Evolutionary conservation across 2,329 filamentous ascomycete genomes (phyloP).

Genomic region (Penicillium freii): DNA sequence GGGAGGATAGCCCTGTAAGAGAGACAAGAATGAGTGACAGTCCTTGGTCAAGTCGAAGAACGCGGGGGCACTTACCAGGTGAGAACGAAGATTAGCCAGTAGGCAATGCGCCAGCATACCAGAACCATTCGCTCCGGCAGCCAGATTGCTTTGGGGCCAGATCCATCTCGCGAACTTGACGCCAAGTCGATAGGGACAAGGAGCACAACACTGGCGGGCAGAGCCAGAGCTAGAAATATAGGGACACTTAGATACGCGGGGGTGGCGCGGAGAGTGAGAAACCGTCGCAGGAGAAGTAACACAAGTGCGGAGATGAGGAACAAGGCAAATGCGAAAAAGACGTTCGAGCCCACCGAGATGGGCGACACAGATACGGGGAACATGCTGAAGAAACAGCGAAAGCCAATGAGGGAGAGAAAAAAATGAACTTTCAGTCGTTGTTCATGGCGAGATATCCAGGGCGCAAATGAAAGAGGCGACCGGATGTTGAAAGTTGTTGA

Average conservation of each 20-base stretch:
- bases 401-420: neutral
- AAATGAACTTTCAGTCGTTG: slow-evolving; percentile 12
- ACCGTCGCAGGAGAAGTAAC: slow-evolving; percentile 82
- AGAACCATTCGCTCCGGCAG: slow-evolving; percentile 73
- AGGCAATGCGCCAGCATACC: slow-evolving; percentile 90
- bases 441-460: slow-evolving; percentile 18
- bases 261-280: slow-evolving; percentile 84
- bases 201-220: slow-evolving; percentile 86
- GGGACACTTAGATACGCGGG: slow-evolving; percentile 86
- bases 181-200: slow-evolving; percentile 95
- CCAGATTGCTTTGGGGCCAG: slow-evolving; percentile 79
- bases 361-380: slow-evolving; percentile 33
- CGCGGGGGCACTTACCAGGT: slow-evolving; percentile 67
- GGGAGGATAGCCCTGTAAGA: slow-evolving; percentile 78
- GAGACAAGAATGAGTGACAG: slow-evolving; percentile 10
- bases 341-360: slow-evolving; percentile 68
- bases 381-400: slow-evolving; percentile 23
- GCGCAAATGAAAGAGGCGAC: slow-evolving; percentile 9
- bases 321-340: slow-evolving; percentile 73
- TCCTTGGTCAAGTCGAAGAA: neutral
- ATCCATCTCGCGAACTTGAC: slow-evolving; percentile 72
- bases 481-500: slow-evolving; percentile 10
- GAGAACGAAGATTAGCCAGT: slow-evolving; percentile 93
- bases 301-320: slow-evolving; percentile 72
- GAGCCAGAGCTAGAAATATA: slow-evolving; percentile 91